Percentiles rank a stretch among this genome's conserved stretches.
Evolutionary conservation across 495 filamentous ascomycete genomes (phyloP).

Genomic region (Neurospora sp.): DNA sequence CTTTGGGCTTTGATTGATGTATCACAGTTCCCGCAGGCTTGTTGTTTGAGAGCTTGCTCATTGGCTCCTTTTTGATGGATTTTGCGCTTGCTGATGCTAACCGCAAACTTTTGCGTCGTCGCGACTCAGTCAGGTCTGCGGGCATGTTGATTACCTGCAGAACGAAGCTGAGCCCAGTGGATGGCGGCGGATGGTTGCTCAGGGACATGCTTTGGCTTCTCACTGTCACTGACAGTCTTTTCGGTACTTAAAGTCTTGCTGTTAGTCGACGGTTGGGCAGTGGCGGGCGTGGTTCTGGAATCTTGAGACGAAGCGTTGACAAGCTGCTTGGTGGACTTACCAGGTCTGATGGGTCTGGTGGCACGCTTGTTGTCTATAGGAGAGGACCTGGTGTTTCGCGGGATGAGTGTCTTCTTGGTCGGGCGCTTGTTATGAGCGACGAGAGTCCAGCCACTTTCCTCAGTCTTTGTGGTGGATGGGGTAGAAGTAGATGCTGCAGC

Average conservation of each 20-base stretch:
- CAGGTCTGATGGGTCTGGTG: background rate
- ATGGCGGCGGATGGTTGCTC: no score
- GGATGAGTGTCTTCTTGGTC: rapidly evolving
- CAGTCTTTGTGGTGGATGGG: rapidly evolving
- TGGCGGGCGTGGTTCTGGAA: background rate
- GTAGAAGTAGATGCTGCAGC: rapidly evolving
- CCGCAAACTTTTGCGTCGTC: no score
- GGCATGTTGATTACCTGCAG: no score
- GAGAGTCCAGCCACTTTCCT: background rate
- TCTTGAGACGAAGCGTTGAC: background rate
- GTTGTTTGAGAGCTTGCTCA: background rate
- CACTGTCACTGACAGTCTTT: background rate
- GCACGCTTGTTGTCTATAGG: background rate
- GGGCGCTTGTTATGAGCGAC: background rate
- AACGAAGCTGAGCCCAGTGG: no score
- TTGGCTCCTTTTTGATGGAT: no score
- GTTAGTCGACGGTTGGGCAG: no score
- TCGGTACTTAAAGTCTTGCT: background rate
- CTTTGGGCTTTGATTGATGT: background rate
- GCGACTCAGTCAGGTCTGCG: no score
- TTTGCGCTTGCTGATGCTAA: no score
- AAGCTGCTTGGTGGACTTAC: background rate
- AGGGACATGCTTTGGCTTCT: no score
- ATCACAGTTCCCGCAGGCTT: background rate
- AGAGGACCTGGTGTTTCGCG: rapidly evolving